Evolutionary conservation across 345 rosid genomes (phyloP).

Genomic region (Arabidopsis suecica): DNA sequence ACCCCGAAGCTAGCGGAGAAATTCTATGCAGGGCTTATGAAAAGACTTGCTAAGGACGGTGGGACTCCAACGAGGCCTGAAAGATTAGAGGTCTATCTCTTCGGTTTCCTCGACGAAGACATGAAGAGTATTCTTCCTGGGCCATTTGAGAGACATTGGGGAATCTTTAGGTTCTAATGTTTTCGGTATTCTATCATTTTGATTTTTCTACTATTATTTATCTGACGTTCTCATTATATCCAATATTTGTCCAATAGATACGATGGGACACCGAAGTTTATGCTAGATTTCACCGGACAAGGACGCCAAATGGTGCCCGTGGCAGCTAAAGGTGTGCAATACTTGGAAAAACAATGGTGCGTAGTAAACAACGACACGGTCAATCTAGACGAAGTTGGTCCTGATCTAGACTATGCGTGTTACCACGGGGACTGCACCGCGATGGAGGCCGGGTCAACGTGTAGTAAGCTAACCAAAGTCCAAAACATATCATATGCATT

Average conservation of each 20-base stretch:
- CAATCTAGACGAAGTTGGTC: slow-evolving; percentile 16
- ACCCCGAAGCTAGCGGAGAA: slow-evolving; percentile 51
- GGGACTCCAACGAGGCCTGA: slow-evolving; percentile 78
- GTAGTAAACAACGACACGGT: slow-evolving; percentile 43
- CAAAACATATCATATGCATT: slow-evolving; percentile 71
- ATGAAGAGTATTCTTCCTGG: slow-evolving; percentile 78
- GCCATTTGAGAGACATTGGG: slow-evolving; percentile 89
- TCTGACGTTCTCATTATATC: too few species aligned
- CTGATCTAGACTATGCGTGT: slow-evolving; percentile 60
- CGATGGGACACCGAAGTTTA: slow-evolving; percentile 77
- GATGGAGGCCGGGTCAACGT: slow-evolving; percentile 49
- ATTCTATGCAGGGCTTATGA: slow-evolving; percentile 75
- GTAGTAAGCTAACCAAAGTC: slow-evolving; percentile 44
- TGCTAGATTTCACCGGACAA: slow-evolving; percentile 66
- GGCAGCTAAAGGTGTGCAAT: slow-evolving; percentile 67
- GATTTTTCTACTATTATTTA: too few species aligned
- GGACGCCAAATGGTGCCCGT: slow-evolving; percentile 56
- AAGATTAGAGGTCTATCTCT: slow-evolving; percentile 62
- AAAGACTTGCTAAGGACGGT: slow-evolving; percentile 51
- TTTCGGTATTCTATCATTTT: too few species aligned
- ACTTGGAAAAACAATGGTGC: slow-evolving; percentile 71
- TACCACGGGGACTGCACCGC: slow-evolving; percentile 61
- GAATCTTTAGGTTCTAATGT: slow-evolving; percentile 53
- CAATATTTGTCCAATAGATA: slow-evolving; percentile 19
- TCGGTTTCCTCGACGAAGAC: slow-evolving; percentile 77